Evolutionary conservation across 495 filamentous ascomycete genomes (phyloP).

Genomic region (Penicillium lagena): DNA sequence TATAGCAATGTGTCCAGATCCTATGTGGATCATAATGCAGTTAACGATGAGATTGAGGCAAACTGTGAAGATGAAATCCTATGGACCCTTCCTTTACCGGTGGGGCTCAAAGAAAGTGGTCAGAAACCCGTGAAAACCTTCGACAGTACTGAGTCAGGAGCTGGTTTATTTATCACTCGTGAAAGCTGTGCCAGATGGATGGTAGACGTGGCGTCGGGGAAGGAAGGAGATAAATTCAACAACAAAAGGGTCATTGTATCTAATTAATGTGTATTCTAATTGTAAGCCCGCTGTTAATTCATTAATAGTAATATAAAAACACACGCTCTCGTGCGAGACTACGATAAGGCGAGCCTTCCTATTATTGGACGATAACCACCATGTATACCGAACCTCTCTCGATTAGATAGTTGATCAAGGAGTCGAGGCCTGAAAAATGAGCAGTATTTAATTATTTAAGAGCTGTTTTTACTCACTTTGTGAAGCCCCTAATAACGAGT

Average conservation of each 20-base stretch:
- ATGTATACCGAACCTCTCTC: too few species aligned
- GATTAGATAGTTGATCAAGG: too few species aligned
- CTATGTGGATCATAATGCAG: conserved; percentile 5
- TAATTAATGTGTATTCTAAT: not conserved
- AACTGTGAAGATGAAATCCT: conserved; percentile 1
- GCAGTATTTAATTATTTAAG: too few species aligned
- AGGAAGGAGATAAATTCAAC: not conserved
- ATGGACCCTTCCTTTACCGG: conserved; percentile 3
- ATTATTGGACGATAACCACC: too few species aligned
- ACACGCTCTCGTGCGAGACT: too few species aligned
- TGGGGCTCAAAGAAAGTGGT: not conserved
- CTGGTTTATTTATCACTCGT: conserved; percentile 1
- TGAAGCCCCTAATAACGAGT: too few species aligned
- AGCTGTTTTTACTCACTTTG: too few species aligned
- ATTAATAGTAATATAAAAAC: too few species aligned
- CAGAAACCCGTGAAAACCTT: conserved; percentile 2
- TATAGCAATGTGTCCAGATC: conserved; percentile 3
- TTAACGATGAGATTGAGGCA: conserved; percentile 5
- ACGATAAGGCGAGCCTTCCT: too few species aligned
- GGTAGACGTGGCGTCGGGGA: conserved; percentile 5
- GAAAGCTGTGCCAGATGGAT: conserved; percentile 10
- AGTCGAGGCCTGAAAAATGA: too few species aligned
- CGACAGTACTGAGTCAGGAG: not conserved
- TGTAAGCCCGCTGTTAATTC: too few species aligned
- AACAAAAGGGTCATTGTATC: conserved; percentile 3